Evolutionary conservation across 176 grass and related monocot genomes (phyloP).

Genomic region (Rhynchospora breviuscula): DNA sequence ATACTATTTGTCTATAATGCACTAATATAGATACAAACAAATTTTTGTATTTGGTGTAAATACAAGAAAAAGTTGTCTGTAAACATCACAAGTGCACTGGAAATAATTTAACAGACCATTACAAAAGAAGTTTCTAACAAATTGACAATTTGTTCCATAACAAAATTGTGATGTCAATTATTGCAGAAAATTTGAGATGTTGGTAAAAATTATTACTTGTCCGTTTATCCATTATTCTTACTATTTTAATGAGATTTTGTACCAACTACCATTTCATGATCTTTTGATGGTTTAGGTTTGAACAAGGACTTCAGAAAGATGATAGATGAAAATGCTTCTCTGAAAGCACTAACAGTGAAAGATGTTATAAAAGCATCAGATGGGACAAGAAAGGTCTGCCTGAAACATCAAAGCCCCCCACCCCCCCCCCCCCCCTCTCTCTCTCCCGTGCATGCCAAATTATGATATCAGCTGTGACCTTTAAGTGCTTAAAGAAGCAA

Average conservation of each 20-base stretch:
- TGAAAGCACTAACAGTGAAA: constrained; percentile 79
- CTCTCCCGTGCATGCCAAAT: background rate
- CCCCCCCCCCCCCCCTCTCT: background rate
- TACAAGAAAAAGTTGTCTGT: background rate
- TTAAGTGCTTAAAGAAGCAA: background rate
- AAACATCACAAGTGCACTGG: background rate
- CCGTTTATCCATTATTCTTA: background rate
- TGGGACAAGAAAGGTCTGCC: constrained; percentile 74
- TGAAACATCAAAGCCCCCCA: background rate
- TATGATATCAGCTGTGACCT: background rate
- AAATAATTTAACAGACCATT: background rate
- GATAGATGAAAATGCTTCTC: constrained; percentile 56
- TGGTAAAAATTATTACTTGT: background rate
- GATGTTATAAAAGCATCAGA: constrained; percentile 64
- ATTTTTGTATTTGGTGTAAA: background rate
- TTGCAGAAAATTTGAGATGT: background rate
- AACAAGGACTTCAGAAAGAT: constrained; percentile 93
- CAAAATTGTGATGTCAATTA: background rate
- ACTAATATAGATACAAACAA: background rate
- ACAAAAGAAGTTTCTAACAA: background rate
- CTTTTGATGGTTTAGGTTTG: constrained; percentile 41
- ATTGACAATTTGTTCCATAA: background rate
- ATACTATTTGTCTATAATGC: background rate
- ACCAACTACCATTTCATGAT: background rate
- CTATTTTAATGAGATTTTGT: background rate